phyloP scores from a whole-genome alignment of 179 eudicot genomes.

The Sideroxylon spinosum region DNA sequence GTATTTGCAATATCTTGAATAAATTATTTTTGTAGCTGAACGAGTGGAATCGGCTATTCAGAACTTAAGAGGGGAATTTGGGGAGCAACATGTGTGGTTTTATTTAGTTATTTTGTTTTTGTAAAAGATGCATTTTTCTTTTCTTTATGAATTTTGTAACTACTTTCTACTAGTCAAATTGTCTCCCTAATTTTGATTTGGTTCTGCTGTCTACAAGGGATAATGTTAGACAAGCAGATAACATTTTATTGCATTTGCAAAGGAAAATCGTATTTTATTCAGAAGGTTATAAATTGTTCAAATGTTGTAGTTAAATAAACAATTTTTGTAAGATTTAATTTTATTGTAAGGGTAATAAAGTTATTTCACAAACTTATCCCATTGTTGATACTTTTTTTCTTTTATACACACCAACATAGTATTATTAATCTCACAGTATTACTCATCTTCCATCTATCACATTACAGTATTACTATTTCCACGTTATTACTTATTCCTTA shows the following conservation, averaged over 20 bases:
- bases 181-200: conserved; percentile 9
- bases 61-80: conserved; percentile 57
- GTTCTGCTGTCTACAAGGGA: conserved; percentile 50
- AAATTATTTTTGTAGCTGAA: conserved; percentile 48
- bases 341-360: too few species aligned
- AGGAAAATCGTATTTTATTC: too few species aligned
- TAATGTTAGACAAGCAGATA: conserved; percentile 68
- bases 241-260: conserved; percentile 69
- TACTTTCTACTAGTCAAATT: conserved; percentile 1
- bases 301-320: too few species aligned
- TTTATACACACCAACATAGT: too few species aligned
- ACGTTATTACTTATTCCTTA: too few species aligned
- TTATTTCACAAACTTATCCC: too few species aligned
- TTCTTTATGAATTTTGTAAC: neutral
- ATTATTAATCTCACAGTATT: too few species aligned
- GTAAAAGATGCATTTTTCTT: neutral
- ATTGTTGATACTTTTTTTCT: too few species aligned
- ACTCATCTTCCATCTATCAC: too few species aligned
- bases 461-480: too few species aligned
- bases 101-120: conserved; percentile 5
- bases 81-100: conserved; percentile 89
- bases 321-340: too few species aligned
- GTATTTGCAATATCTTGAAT: neutral
- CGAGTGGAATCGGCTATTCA: conserved; percentile 68
- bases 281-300: too few species aligned